Base-by-base conservation (phyloP, 371 early-diverging fungal species). In the Polyrhizophydium stewartii region DNA sequence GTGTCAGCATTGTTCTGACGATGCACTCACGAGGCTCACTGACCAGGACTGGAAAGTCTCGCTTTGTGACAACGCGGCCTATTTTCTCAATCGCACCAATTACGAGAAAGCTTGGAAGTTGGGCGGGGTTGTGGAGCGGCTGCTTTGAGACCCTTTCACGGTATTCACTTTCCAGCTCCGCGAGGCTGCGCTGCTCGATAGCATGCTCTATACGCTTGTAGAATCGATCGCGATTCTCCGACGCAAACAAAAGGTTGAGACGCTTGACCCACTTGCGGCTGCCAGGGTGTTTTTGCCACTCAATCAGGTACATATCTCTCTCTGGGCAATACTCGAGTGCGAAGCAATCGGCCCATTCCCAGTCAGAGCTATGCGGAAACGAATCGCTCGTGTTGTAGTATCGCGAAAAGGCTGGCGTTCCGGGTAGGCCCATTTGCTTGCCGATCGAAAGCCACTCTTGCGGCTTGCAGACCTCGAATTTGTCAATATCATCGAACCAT, bases 201-300 rank as follows among this genome's bases (percentile, higher is more conserved):
- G 72, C 72, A 47, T n/a, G 37, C 45, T 71, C 72, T 28, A 71
- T 63, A 7, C 72, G 59, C 2, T 30, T 35, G 37, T 53, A 71
- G 41, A 66, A 71, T 1, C 19, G n/a, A 27, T 68, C 64, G 2
- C 57, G 30, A 40, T 68, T 33, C 46, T 71, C 72, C 5, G 27
- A 57, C 17, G 51, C 62, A 56, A 71, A 71, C 24, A 63, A 13
- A 6, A 71, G 58, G 47, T 71, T 71, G 25, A 71, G 59, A n/a
- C 72, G 32, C 25, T 53, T 55, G 12, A 71, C 72, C n/a, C 31
- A 56, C 45, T 71, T 71, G 31, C 50, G 64, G 6, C 56, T 52
- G 17, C 59, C 62, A 12, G 51, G 33, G 16, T 57, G 60, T 6
- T 35, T 16, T 1, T 52, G 50, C 72, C 72, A 71, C 52, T 64